Evolutionary conservation across 1,139 yeast genomes (phyloP).

Genomic region (Candida labiduridarum): DNA sequence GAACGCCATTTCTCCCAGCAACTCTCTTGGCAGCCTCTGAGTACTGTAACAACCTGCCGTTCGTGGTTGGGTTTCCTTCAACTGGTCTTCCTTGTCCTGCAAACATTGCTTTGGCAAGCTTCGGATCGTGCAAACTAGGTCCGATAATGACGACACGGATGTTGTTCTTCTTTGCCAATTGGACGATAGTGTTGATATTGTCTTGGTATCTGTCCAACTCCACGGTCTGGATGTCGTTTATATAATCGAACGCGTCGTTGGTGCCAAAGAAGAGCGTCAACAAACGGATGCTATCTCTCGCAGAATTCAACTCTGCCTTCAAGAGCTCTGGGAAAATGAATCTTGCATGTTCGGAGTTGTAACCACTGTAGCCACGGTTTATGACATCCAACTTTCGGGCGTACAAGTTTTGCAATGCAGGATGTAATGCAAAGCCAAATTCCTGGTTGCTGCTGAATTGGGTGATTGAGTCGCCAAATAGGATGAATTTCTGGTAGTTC

Average conservation of each 20-base stretch:
- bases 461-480: conserved; percentile 75
- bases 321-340: conserved; percentile 50
- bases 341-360: conserved; percentile 55
- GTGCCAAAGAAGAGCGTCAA: conserved; percentile 73
- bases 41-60: conserved; percentile 44
- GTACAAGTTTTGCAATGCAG: conserved; percentile 51
- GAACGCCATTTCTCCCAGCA: conserved; percentile 46
- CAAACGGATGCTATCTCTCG: conserved; percentile 32
- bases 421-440: conserved; percentile 50
- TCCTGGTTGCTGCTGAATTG: conserved; percentile 46
- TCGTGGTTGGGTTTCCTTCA: conserved; percentile 21
- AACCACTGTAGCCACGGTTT: conserved; percentile 66
- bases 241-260: conserved; percentile 71
- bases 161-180: conserved; percentile 35
- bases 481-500: conserved; percentile 47
- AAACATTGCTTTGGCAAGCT: conserved; percentile 10
- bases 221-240: conserved; percentile 55
- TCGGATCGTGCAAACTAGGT: conserved; percentile 59
- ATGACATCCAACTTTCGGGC: conserved; percentile 56
- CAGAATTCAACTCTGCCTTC: conserved; percentile 37
- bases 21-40: conserved; percentile 50
- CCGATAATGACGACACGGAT: conserved; percentile 61
- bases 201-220: conserved; percentile 47
- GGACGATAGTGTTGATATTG: conserved; percentile 49
- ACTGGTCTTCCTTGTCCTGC: conserved; percentile 10